Evolutionary conservation across 2,329 filamentous ascomycete genomes (phyloP), one percentile per base, ranked within the genome.

Genomic region (Ramularia endophylla): DNA sequence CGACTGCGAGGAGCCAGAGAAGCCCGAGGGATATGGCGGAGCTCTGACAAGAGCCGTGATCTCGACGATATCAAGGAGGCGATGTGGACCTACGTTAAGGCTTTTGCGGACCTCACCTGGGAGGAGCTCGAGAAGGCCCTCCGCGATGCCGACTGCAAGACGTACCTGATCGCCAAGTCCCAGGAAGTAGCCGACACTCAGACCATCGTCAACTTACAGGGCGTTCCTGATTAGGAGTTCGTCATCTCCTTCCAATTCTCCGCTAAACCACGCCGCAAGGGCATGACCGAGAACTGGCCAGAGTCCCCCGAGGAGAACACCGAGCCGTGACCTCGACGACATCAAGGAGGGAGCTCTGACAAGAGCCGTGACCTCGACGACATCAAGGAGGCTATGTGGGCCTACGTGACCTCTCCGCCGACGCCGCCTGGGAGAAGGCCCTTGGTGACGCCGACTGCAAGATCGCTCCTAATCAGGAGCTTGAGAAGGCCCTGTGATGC

Each of bases 141-240:
- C 57, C 77, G 82, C 5, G 52, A 62, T 2, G 66, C 76, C 30
- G 58, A 66, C 0, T 69, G 83, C 44, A 63, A 63, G 3, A 63
- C 83, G 11, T 81, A 73, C 63, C 64, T 87, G 39, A 81, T 86
- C 50, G 78, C 77, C 5, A 57, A 84, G 66, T 74, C 76, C 50
- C 64, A 74, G 25, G 59, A 71, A 4, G 61, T 83, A 19, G 58
- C 70, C 1, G 57, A 65, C 1, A 77, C 78, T 4, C 73, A 80
- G 51, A 84, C 79, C 46, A 81, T 83, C 62, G 83, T 86, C 77
- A 81, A 86, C 49, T 66, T 85, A 1, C 81, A 86, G 55, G 83
- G 83, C 4, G 77, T 83, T 38, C 52, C 66, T 13, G 67, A 70
- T 43, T 69, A 71, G 57, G 68, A 70, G 45, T 78, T 69, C 43